Percentiles rank a stretch among this genome's conserved stretches.
Conservation (phyloP, 441 rosid species). For the Erysimum pusillum region DNA sequence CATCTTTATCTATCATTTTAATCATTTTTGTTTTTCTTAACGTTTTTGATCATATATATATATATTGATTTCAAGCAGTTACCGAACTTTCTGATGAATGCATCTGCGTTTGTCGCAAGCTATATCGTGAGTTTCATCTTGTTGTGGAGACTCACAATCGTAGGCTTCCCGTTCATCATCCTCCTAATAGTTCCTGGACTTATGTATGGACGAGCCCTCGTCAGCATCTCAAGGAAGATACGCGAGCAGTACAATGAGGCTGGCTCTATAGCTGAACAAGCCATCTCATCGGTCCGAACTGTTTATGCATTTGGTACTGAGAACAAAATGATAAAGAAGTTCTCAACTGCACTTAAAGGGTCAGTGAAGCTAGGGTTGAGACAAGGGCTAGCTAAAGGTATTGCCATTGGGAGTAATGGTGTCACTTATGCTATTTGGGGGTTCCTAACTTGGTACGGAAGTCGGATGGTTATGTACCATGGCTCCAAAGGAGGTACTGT, state of each 20-base stretch:
- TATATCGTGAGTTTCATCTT: conserved; percentile 56
- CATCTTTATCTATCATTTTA: conserved; percentile 2
- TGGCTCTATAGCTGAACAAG: conserved; percentile 73
- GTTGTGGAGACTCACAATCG: conserved; percentile 71
- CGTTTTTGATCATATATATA: no score
- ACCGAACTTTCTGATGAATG: conserved; percentile 66
- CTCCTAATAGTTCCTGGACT: conserved; percentile 72
- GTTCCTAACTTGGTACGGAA: conserved; percentile 57
- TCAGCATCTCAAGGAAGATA: conserved; percentile 63
- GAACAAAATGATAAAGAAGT: conserved; percentile 54
- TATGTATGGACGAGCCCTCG: conserved; percentile 63
- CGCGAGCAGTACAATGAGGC: conserved; percentile 75
- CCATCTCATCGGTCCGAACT: conserved; percentile 66
- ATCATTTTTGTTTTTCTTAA: not conserved
- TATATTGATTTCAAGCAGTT: conserved; percentile 51
- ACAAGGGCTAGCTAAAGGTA: conserved; percentile 77
- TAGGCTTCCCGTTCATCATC: conserved; percentile 63
- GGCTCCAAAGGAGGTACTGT: conserved; percentile 75
- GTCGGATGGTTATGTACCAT: conserved; percentile 64
- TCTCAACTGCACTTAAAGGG: conserved; percentile 63
- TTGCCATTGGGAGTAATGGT: conserved; percentile 76
- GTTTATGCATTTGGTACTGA: conserved; percentile 77
- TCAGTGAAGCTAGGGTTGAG: conserved; percentile 66
- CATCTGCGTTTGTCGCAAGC: conserved; percentile 56
- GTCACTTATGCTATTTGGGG: conserved; percentile 70